Evolutionary conservation across 805 yeast genomes (phyloP).

Genomic region (Metahyphopichia silvanorum): DNA sequence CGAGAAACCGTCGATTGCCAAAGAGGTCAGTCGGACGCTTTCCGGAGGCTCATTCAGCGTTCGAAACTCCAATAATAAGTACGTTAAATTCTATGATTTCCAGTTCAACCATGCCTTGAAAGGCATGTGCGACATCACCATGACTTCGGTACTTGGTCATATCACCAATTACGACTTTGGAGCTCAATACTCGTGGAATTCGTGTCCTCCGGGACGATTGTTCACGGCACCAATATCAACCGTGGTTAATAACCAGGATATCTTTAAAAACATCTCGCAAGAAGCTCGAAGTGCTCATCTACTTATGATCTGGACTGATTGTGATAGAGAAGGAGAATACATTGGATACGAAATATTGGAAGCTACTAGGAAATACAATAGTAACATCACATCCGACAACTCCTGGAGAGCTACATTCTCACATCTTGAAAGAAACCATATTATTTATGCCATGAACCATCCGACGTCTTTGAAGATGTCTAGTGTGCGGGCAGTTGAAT

Average conservation of each 20-base stretch:
- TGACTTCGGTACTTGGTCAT: slow-evolving; percentile 95
- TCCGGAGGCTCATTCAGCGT: slow-evolving; percentile 64
- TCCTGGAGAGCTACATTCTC: slow-evolving; percentile 79
- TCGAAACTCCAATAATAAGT: slow-evolving; percentile 53
- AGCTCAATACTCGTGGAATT: slow-evolving; percentile 60
- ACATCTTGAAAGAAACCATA: slow-evolving; percentile 76
- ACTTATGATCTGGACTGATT: slow-evolving; percentile 96
- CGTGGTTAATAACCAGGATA: slow-evolving; percentile 35
- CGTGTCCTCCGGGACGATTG: slow-evolving; percentile 58
- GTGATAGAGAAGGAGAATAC: slow-evolving; percentile 95
- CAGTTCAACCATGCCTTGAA: slow-evolving; percentile 56
- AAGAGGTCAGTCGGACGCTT: slow-evolving; percentile 69
- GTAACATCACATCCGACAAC: slow-evolving; percentile 40
- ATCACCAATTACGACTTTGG: slow-evolving; percentile 65
- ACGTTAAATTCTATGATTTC: slow-evolving; percentile 78
- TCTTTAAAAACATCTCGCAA: slow-evolving; percentile 62
- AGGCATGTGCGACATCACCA: slow-evolving; percentile 75
- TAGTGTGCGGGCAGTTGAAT: slow-evolving; percentile 79
- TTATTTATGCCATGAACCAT: slow-evolving; percentile 67
- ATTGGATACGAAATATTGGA: slow-evolving; percentile 81
- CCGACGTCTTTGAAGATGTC: slow-evolving; percentile 63
- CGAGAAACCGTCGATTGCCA: slow-evolving; percentile 94
- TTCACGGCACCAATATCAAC: slow-evolving; percentile 68
- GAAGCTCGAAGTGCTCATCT: slow-evolving; percentile 61
- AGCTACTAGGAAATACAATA: slow-evolving; percentile 58